These are phyloP conservation scores for Cladosporium sp. DNA, from an alignment of 2,329 filamentous ascomycete genomes.

Conservation along the genomic window DNA sequence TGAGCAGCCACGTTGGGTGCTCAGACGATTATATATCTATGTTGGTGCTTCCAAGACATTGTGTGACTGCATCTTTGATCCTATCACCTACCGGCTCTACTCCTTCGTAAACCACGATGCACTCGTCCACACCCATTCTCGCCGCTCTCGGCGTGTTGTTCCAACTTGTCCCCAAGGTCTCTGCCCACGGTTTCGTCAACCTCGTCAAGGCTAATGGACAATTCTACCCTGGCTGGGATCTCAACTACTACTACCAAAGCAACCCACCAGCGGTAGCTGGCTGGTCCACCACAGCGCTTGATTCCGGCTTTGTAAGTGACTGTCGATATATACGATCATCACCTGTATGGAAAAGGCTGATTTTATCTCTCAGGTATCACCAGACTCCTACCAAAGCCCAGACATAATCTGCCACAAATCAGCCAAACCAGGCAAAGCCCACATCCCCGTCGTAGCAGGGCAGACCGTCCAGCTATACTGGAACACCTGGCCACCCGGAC, in stretches of 20 bases:
- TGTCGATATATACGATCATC: neutral
- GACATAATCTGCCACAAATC: conserved; percentile 36
- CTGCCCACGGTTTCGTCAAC: conserved; percentile 40
- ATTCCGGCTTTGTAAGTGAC: conserved; percentile 8
- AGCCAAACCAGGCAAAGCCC: conserved; percentile 28
- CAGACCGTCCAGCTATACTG: conserved; percentile 40
- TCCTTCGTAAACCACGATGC: neutral
- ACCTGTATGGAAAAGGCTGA: neutral
- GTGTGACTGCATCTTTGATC: no score
- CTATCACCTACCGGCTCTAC: neutral
- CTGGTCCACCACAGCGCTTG: conserved; percentile 9
- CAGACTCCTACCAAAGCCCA: conserved; percentile 22
- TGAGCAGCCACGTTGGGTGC: no score
- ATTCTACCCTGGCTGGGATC: conserved; percentile 34
- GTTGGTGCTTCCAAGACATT: neutral
- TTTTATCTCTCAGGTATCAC: conserved; percentile 30
- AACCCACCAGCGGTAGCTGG: conserved; percentile 10
- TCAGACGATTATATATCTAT: no score
- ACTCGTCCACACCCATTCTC: neutral
- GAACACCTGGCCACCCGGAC: conserved; percentile 61
- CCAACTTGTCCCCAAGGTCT: conserved; percentile 26
- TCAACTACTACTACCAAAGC: conserved; percentile 12
- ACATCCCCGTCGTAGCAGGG: conserved; percentile 32
- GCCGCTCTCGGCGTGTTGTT: conserved; percentile 1
- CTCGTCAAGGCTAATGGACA: conserved; percentile 42